Evolutionary conservation across 371 early-diverging fungal genomes (phyloP), one percentile per base, ranked within the genome.

Genomic region (Actinomucor elegans): DNA sequence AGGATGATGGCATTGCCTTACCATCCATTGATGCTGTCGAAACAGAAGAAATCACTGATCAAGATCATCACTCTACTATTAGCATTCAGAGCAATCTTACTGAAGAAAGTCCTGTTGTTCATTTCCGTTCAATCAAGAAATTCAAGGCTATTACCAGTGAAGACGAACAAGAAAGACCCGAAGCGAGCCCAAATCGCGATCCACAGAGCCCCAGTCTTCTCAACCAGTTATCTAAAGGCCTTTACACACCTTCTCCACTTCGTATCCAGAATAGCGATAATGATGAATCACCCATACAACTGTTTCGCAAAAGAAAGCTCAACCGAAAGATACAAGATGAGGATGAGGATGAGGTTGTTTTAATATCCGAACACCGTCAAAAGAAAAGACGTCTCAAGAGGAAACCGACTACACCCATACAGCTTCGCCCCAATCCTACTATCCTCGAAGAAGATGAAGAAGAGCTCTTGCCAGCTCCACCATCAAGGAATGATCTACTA

Each of bases 181-280:
- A 10, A 36, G 17, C 17, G 8, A 15, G n/a, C 20, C 17, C 7
- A 7, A 11, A 5, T 31, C 7, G 31, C 31, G 7, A 31, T 31
- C 31, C 5, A 5, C 31, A 11, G 1, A 48, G 35, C 15, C 35
- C 47, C 2, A 46, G 33, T n/a, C n/a, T 48, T 23, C 4, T 48
- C 14, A 33, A 18, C 24, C 34, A 32, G 11, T 15, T 48, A n/a
- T 32, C 48, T 9, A 48, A 34, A 48, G 48, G 48, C 4, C 10
- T 33, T 21, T 35, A 48, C 15, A 48, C 48, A 33, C 48, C 48
- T 9, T 48, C 48, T 26, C 49, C 49, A 4, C 15, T 49, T 5
- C 37, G 8, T 8, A n/a, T n/a, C n/a, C n/a, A n/a, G n/a, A n/a
- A n/a, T n/a, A n/a, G n/a, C n/a, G n/a, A n/a, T n/a, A 15, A 34